Base-by-base conservation (phyloP, 2,329 filamentous ascomycete genomes). In the Diaporthe citrichinensis region DNA sequence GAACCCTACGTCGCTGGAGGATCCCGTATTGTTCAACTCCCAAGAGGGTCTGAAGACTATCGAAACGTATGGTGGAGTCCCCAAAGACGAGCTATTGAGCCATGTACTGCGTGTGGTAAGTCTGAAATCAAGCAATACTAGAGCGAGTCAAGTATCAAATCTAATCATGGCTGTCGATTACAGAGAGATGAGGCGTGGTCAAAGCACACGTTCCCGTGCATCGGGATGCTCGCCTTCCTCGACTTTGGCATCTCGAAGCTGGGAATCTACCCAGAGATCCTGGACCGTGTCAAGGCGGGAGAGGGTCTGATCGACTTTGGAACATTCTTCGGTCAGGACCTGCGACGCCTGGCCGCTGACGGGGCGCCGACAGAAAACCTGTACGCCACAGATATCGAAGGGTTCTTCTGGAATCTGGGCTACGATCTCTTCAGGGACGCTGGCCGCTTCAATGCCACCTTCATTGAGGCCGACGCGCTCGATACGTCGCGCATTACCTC, bases 81-180 rank as follows among this genome's bases (percentile, higher is more conserved):
- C 31, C 4, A 36, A 36, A 36, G 31, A 36, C 6, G 55, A 58
- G 20, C 17, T 58, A 1, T 9, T 58, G 2, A 58, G 31, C 55
- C 55, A 58, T 58, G 55, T 58, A 4, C 7, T 36, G 31, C 55
- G 31, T 6, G 31, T 58, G 31, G 55, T 58, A 36, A 58, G 55
- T 17, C 17, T 36, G 1, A 4, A 2, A 57, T 8, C 15, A 34
- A 4, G 4, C 1, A 3, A 4, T 4, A 2, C 28, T 4, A 9
- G 53, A 34, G 23, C 31, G 8, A 14, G 10, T 14, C 5, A 10
- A 12, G 12, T 4, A 34, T 12, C 0, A n/a, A 58, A 4, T 58
- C 55, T 58, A 58, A 58, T 58, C 20, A 36, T 14, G 4, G 12
- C 3, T 23, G 4, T 28, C 9, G 9, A 36, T 8, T 4, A 7